Conservation (phyloP, 2,329 filamentous ascomycete species). For the Scedosporium boydii region DNA sequence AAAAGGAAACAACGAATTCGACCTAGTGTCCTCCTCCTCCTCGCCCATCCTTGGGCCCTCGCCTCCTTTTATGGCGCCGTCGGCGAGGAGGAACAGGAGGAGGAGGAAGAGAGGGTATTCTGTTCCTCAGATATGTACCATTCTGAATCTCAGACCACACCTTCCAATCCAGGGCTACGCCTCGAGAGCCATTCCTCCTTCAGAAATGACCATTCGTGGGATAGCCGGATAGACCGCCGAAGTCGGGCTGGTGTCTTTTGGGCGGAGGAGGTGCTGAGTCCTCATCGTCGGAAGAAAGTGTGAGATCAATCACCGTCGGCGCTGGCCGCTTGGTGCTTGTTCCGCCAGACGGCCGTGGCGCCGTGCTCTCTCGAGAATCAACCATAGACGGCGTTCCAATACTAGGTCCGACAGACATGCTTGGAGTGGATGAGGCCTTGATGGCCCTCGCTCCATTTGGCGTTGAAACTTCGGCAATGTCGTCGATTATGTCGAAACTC, state of each 20-base stretch:
- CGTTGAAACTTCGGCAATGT: slow-evolving; percentile 31
- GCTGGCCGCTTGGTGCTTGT: slow-evolving; percentile 37
- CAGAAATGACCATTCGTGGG: not conserved
- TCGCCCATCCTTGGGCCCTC: not conserved
- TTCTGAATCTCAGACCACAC: too few relatives aligned
- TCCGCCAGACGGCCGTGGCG: slow-evolving; percentile 13
- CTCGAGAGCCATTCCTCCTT: not conserved
- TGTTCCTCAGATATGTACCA: too few relatives aligned
- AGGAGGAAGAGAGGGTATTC: too few relatives aligned
- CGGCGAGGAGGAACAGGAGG: too few relatives aligned
- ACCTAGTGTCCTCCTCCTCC: not conserved
- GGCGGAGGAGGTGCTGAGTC: slow-evolving; percentile 32
- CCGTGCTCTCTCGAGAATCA: not conserved
- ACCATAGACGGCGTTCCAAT: not conserved
- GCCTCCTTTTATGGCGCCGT: too few relatives aligned
- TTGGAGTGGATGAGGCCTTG: slow-evolving; percentile 4
- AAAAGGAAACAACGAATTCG: not conserved
- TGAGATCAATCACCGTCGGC: slow-evolving; percentile 50
- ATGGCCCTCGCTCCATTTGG: not conserved
- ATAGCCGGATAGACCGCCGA: not conserved
- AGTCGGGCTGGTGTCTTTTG: slow-evolving; percentile 32
- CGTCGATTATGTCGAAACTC: slow-evolving; percentile 35
- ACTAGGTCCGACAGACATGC: not conserved
- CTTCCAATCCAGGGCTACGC: not conserved
- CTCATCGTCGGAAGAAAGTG: slow-evolving; percentile 47